Percentiles rank a stretch among this genome's conserved stretches.
Conservation (phyloP, 2,329 filamentous ascomycete species). For the Tolypocladium album region DNA sequence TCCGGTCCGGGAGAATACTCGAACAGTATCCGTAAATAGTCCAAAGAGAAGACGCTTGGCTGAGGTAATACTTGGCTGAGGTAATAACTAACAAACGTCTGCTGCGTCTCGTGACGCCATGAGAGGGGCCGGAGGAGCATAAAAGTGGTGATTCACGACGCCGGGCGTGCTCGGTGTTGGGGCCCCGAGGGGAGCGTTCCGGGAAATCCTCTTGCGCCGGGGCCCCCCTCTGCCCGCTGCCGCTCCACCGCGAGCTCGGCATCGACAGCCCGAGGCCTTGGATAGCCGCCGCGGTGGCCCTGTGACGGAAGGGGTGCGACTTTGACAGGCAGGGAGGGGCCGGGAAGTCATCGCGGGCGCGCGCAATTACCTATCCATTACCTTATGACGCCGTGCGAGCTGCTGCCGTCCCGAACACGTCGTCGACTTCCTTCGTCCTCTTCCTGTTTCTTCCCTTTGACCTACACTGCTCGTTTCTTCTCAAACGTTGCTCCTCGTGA, state of each 20-base stretch:
- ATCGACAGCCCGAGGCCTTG: conserved; percentile 2
- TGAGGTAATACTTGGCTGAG: too few species aligned
- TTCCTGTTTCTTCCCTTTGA: conserved; percentile 1
- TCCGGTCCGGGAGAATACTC: too few species aligned
- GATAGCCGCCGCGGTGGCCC: conserved; percentile 2
- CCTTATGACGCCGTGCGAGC: conserved; percentile 4
- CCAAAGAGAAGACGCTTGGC: too few species aligned
- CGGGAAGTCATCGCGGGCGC: neutral
- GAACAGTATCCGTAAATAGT: too few species aligned
- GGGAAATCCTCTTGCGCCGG: conserved; percentile 23
- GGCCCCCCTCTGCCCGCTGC: neutral
- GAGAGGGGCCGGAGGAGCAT: too few species aligned
- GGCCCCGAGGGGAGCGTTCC: conserved; percentile 7
- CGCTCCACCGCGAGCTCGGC: neutral
- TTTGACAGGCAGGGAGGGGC: neutral
- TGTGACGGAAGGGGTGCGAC: neutral
- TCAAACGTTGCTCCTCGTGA: neutral
- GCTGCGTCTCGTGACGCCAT: too few species aligned
- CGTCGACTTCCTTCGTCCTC: too few species aligned
- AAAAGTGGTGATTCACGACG: too few species aligned
- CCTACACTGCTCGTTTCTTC: neutral
- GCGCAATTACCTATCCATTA: neutral
- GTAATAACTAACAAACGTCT: too few species aligned
- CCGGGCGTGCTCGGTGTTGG: neutral
- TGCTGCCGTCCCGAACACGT: too few species aligned